These are phyloP conservation scores for Gelatoporia subvermispora DNA, from an alignment of 768 basidiomycete genomes.

Conservation along the genomic window DNA sequence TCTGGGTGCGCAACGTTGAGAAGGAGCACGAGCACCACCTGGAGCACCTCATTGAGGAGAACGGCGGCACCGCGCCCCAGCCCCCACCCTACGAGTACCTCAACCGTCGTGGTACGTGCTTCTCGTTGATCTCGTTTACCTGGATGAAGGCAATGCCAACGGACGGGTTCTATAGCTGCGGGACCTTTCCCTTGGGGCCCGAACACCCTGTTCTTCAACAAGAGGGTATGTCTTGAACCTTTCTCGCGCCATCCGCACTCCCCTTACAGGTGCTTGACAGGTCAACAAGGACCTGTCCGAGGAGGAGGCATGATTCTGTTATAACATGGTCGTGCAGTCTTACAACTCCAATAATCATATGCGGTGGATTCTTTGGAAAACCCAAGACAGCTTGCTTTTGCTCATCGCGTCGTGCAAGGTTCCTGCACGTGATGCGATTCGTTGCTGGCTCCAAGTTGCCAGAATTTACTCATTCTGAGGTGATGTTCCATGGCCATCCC, in stretches of 20 bases:
- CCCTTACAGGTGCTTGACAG: slow-evolving; percentile 27
- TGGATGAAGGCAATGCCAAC: background rate
- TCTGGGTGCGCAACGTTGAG: slow-evolving; percentile 50
- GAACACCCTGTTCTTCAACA: slow-evolving; percentile 82
- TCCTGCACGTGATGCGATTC: no score
- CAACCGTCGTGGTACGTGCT: slow-evolving; percentile 49
- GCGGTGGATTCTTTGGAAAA: background rate
- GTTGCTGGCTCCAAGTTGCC: no score
- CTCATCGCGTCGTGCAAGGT: no score
- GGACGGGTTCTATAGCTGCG: slow-evolving; percentile 8
- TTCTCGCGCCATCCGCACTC: background rate
- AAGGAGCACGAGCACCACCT: slow-evolving; percentile 66
- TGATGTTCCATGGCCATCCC: no score
- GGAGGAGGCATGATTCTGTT: slow-evolving; percentile 17
- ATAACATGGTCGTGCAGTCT: background rate
- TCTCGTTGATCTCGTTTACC: background rate
- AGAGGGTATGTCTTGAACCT: slow-evolving; percentile 43
- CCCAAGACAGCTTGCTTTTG: no score
- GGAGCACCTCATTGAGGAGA: slow-evolving; percentile 66
- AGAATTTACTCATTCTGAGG: no score
- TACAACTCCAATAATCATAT: background rate
- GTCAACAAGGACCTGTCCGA: slow-evolving; percentile 59
- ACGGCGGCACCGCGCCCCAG: slow-evolving; percentile 68
- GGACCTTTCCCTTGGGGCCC: slow-evolving; percentile 86
- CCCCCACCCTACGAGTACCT: slow-evolving; percentile 71